A percentile compares a stretch with the other conserved stretches of the same genome.
Conservation (phyloP, 1,139 yeast species). For the Yamadazyma blattariae region DNA sequence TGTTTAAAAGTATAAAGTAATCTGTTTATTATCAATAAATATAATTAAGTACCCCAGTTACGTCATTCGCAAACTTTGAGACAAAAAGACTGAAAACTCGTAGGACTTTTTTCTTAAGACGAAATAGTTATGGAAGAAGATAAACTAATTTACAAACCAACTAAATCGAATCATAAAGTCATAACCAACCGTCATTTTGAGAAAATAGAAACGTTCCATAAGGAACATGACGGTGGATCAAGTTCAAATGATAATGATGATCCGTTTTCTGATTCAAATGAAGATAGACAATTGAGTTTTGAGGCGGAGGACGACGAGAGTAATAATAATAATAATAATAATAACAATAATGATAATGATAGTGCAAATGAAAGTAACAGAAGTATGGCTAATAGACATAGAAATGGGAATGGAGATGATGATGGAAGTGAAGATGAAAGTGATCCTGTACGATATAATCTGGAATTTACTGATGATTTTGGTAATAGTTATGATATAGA, state of each 20-base stretch:
- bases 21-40: too few species aligned
- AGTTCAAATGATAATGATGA: background rate
- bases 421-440: constrained; percentile 6
- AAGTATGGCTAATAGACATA: too few species aligned
- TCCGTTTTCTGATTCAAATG: constrained; percentile 2
- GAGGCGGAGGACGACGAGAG: too few species aligned
- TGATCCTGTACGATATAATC: constrained; percentile 14
- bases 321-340: too few species aligned
- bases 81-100: too few species aligned
- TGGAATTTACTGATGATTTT: constrained; percentile 24
- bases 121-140: constrained; percentile 6
- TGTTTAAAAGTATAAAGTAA: too few species aligned
- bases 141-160: constrained; percentile 1
- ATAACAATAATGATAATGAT: background rate
- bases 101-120: too few species aligned
- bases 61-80: constrained; percentile 5
- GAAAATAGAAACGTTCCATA: constrained; percentile 6
- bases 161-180: constrained; percentile 3
- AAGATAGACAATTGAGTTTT: background rate
- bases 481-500: constrained; percentile 38
- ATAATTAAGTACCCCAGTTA: constrained; percentile 4
- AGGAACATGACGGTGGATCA: constrained; percentile 4
- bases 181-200: constrained; percentile 8
- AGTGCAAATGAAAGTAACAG: background rate
- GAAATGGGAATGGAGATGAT: background rate